These are phyloP conservation scores for Agaricus blazei DNA, from an alignment of 768 basidiomycete genomes.

Conservation along the genomic window DNA sequence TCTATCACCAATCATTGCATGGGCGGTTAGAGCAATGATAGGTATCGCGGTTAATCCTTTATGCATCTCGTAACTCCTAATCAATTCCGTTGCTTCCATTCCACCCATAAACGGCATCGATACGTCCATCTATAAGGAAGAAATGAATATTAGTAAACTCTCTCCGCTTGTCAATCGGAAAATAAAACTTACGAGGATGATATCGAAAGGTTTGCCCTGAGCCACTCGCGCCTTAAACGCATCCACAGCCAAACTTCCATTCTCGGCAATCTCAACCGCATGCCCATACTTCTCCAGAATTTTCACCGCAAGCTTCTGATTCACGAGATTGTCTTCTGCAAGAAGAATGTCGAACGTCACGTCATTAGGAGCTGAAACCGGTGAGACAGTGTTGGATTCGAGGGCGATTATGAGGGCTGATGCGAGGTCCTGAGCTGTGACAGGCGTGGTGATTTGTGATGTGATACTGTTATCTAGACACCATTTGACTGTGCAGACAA, in stretches of 20 bases:
- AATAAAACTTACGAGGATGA: conserved; percentile 69
- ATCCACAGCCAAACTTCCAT: conserved; percentile 90
- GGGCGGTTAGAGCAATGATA: conserved; percentile 95
- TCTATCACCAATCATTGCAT: conserved; percentile 88
- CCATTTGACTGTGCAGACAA: conserved; percentile 70
- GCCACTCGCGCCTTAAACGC: conserved; percentile 77
- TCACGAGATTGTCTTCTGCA: conserved; percentile 95
- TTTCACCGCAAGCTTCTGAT: conserved; percentile 95
- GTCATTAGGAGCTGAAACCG: conserved; percentile 81
- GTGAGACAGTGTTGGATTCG: conserved; percentile 90
- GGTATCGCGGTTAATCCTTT: conserved; percentile 71
- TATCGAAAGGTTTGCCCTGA: conserved; percentile 76
- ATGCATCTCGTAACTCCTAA: conserved; percentile 78
- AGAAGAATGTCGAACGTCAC: conserved; percentile 88
- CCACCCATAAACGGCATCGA: conserved; percentile 99
- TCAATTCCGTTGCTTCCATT: conserved; percentile 94
- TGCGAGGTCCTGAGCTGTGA: conserved; percentile 81
- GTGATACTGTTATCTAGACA: conserved; percentile 95
- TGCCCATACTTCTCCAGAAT: conserved; percentile 96
- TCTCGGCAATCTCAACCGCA: conserved; percentile 94
- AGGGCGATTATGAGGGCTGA: conserved; percentile 91
- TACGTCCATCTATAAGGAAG: conserved; percentile 77
- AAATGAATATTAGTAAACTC: not conserved
- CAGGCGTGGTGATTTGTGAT: conserved; percentile 90
- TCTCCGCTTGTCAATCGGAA: not conserved